Conservation (phyloP, 2,329 filamentous ascomycete species). For the Thelonectria blattea region DNA sequence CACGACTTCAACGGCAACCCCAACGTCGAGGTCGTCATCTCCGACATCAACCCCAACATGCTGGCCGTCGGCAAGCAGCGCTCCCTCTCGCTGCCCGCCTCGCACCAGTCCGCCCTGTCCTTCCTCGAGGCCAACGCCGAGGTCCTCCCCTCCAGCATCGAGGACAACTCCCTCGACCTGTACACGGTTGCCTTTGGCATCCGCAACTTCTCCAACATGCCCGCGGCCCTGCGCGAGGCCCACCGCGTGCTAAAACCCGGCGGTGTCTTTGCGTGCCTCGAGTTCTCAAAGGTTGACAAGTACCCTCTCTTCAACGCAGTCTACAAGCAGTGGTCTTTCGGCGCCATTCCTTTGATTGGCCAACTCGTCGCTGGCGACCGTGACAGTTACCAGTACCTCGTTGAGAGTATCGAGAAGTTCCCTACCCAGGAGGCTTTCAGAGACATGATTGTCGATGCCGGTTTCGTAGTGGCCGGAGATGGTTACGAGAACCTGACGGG, state of each 20-base stretch:
- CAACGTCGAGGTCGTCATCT: slow-evolving; percentile 83
- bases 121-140: slow-evolving; percentile 95
- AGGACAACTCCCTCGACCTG: slow-evolving; percentile 78
- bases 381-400: slow-evolving; percentile 97
- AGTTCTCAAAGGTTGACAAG: slow-evolving; percentile 85
- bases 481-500: slow-evolving; percentile 91
- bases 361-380: slow-evolving; percentile 93
- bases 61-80: slow-evolving; percentile 85
- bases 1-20: slow-evolving; percentile 79
- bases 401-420: slow-evolving; percentile 96
- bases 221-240: slow-evolving; percentile 80
- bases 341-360: slow-evolving; percentile 91
- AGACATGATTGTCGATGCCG: slow-evolving; percentile 81
- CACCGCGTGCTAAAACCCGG: slow-evolving; percentile 90
- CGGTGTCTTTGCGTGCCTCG: slow-evolving; percentile 93
- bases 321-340: slow-evolving; percentile 96
- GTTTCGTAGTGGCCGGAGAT: slow-evolving; percentile 81
- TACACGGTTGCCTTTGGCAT: slow-evolving; percentile 99
- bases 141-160: slow-evolving; percentile 66
- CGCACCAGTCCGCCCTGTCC: slow-evolving; percentile 63
- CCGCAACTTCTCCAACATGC: slow-evolving; percentile 94
- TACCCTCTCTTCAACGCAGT: slow-evolving; percentile 79
- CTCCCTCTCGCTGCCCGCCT: slow-evolving; percentile 62
- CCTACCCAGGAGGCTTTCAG: slow-evolving; percentile 85
- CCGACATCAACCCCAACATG: slow-evolving; percentile 97